Base-by-base conservation (phyloP, 345 rosid genomes). In the Eucalyptus lansdowneana region DNA sequence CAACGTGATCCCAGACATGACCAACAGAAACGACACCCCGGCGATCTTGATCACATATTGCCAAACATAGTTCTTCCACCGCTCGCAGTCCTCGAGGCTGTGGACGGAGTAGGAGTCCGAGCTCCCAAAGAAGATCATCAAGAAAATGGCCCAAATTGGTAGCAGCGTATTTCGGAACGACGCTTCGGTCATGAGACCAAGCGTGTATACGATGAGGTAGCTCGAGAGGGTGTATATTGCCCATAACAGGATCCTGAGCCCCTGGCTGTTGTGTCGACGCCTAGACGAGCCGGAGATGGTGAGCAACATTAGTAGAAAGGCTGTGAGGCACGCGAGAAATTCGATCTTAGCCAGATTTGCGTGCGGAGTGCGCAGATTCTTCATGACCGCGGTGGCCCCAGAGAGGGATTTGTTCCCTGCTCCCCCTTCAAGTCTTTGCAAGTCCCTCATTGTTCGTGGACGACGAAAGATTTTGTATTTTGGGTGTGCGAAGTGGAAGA, bases 181-280 rank as follows among this genome's bases (percentile, higher is more conserved):
- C 29, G n/a, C 65, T 58, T 58, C 65, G 0, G 65, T 58, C 65
- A 58, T 58, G 65, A 58, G 65, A 58, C 65, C n/a, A 0, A 58
- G 29, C 3, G 65, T 58, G 65, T 58, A 58, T 25, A 25, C 3
- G 65, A 58, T 58, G 65, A 58, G 65, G 65, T 58, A 58, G 65
- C 65, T 58, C 65, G 65, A 4, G 65, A 58, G 65, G 65, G 65
- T 58, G n/a, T 58, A 58, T 58, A 27, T 27, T 58, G 65, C 65
- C 65, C 65, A 58, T 58, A 58, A 58, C 14, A 58, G 65, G n/a
- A 24, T 58, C n/a, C 65, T 58, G 65, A 58, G 65, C 65, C 0
- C 0, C 65, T 0, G 7, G n/a, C 29, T 9, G n/a, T 58, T 58
- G n/a, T 0, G 14, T 11, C 65, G n/a, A 25, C 65, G n/a, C 65